Conservation (phyloP, 2,329 filamentous ascomycete species). For the Raffaelea arxii region DNA sequence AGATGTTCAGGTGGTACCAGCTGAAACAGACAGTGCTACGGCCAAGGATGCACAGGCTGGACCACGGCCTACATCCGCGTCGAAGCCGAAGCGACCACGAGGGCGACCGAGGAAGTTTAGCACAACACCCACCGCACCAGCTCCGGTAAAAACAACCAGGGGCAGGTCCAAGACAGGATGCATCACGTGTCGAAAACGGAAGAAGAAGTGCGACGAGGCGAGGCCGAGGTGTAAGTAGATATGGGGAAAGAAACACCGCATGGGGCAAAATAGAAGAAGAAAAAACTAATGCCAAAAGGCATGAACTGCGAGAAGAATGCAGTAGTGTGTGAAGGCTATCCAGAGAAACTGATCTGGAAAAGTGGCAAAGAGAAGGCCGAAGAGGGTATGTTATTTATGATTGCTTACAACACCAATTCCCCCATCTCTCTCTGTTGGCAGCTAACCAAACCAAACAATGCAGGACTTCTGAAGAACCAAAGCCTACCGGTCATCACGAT, state of each 20-base stretch:
- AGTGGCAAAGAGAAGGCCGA: slow-evolving; percentile 70
- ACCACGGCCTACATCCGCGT: slow-evolving; percentile 14
- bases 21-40: slow-evolving; percentile 21
- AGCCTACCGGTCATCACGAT: slow-evolving; percentile 44
- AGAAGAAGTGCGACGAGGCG: slow-evolving; percentile 65
- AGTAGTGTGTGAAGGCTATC: slow-evolving; percentile 83
- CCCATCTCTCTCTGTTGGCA: background rate
- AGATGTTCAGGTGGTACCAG: slow-evolving; percentile 37
- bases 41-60: slow-evolving; percentile 11
- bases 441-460: background rate
- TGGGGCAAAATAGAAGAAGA: too few relatives aligned
- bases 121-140: slow-evolving; percentile 40
- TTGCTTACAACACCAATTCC: background rate
- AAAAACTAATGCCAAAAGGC: slow-evolving; percentile 34
- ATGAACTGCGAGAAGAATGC: slow-evolving; percentile 91
- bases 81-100: slow-evolving; percentile 55
- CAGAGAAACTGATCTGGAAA: slow-evolving; percentile 78
- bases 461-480: slow-evolving; percentile 40
- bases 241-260: too few relatives aligned
- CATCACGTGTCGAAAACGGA: slow-evolving; percentile 57
- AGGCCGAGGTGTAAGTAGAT: slow-evolving; percentile 52
- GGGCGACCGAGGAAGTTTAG: slow-evolving; percentile 79
- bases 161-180: slow-evolving; percentile 63
- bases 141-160: slow-evolving; percentile 64
- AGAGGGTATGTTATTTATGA: slow-evolving; percentile 40